phyloP scores from a whole-genome alignment of 148 eudicot species.

The Rhododendron ovatum region DNA sequence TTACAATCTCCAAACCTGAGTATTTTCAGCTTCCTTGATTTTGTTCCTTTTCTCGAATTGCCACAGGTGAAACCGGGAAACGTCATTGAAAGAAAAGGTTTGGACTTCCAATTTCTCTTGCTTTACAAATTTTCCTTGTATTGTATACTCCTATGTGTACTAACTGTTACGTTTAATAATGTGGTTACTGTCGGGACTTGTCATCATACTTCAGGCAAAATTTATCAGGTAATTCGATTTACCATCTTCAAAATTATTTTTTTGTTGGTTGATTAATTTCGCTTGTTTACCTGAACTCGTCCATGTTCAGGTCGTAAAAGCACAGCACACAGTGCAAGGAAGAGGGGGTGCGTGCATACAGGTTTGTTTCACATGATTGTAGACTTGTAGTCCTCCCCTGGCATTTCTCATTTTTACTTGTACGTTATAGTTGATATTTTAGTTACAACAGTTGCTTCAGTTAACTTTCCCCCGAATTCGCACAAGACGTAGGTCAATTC shows the following conservation, averaged over 20 bases:
- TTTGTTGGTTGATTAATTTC: not conserved
- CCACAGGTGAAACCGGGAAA: constrained; percentile 74
- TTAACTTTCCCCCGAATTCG: not conserved
- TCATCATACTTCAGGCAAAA: constrained; percentile 41
- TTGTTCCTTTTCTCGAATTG: not conserved
- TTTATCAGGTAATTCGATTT: constrained; percentile 50
- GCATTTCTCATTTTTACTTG: not conserved
- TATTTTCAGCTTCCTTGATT: not conserved
- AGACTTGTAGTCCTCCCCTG: not conserved
- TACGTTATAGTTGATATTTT: not conserved
- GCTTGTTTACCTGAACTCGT: not conserved
- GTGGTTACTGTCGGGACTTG: constrained; percentile 1
- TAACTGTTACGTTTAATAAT: not conserved
- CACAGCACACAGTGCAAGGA: constrained; percentile 84
- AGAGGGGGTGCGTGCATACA: constrained; percentile 90
- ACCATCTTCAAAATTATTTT: not conserved
- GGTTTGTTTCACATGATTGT: constrained; percentile 28
- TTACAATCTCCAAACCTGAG: not conserved
- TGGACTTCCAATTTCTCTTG: constrained; percentile 4
- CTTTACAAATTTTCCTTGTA: not conserved
- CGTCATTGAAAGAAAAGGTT: constrained; percentile 75
- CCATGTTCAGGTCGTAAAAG: constrained; percentile 61
- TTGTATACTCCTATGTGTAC: not conserved
- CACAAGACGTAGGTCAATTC: not conserved
- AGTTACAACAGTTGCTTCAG: not conserved